Evolutionary conservation across 83 land plant genomes (phyloP).

Genomic region (Thuja plicata): DNA sequence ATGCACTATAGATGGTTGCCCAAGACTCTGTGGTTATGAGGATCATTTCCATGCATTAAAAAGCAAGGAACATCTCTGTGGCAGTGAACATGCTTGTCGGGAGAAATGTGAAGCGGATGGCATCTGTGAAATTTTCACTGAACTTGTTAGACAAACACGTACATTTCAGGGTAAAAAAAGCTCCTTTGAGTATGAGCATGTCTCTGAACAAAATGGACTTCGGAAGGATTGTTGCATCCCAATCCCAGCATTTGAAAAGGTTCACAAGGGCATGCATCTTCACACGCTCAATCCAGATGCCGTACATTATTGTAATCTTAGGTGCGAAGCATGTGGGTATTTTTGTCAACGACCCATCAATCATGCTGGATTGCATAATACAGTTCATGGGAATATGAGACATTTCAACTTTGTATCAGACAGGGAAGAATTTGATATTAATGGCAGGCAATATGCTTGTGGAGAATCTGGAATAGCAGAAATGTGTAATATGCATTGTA

Average conservation of each 20-base stretch:
- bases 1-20: constrained; percentile 34
- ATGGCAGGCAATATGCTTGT: constrained; percentile 27
- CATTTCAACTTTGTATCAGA: constrained; percentile 25
- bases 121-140: constrained; percentile 25
- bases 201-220: constrained; percentile 35
- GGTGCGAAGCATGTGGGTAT: constrained; percentile 26
- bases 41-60: constrained; percentile 28
- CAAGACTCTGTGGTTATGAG: constrained; percentile 18
- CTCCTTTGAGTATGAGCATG: constrained; percentile 33
- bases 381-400: constrained; percentile 32
- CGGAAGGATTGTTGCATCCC: constrained; percentile 24
- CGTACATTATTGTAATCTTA: constrained; percentile 31
- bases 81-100: constrained; percentile 23
- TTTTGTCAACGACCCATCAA: constrained; percentile 24
- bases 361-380: constrained; percentile 26
- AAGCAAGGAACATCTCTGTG: constrained; percentile 26
- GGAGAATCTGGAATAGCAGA: constrained; percentile 38
- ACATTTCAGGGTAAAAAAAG: constrained; percentile 26
- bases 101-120: constrained; percentile 30
- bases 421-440: constrained; percentile 25
- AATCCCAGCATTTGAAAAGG: constrained; percentile 23
- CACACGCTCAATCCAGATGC: constrained; percentile 27
- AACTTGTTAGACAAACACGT: constrained; percentile 21
- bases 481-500: constrained; percentile 44
- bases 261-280: constrained; percentile 22